These are phyloP conservation scores for Tricholoma flavovirens DNA, from an alignment of 768 basidiomycete species.

Conservation along the genomic window DNA sequence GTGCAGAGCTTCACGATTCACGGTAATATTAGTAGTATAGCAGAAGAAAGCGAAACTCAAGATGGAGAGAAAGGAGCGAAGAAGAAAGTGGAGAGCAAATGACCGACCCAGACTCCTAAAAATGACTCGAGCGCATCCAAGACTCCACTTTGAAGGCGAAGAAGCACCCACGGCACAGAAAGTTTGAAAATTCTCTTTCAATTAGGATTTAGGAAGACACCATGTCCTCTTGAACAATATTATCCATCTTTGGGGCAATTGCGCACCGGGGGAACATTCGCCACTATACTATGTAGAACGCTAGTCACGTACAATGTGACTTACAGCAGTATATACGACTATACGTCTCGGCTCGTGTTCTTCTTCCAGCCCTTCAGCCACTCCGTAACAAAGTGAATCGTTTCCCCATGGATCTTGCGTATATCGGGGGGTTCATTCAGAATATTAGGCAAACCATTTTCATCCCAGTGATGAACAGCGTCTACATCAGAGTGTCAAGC, in stretches of 20 bases:
- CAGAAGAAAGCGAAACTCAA: constrained; percentile 14
- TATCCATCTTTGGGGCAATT: no score
- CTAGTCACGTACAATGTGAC: neutral
- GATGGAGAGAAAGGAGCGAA: neutral
- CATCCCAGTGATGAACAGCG: constrained; percentile 70
- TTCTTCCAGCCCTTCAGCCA: constrained; percentile 59
- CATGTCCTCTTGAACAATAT: no score
- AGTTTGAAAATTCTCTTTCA: no score
- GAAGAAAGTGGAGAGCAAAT: neutral
- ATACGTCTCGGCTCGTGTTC: neutral
- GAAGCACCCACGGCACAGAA: constrained; percentile 18
- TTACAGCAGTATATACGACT: neutral
- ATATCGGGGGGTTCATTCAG: constrained; percentile 72
- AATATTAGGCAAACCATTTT: constrained; percentile 66
- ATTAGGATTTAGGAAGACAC: no score
- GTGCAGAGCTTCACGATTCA: no score
- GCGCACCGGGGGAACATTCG: no score
- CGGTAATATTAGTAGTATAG: no score
- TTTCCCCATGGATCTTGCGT: constrained; percentile 71
- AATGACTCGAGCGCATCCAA: constrained; percentile 72
- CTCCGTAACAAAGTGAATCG: constrained; percentile 67
- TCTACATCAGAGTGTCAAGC: constrained; percentile 27
- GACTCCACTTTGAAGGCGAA: constrained; percentile 41
- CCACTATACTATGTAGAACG: no score
- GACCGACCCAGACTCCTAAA: constrained; percentile 48